Conservation (phyloP, 305 asterid species). For the Plantago coronopus region DNA sequence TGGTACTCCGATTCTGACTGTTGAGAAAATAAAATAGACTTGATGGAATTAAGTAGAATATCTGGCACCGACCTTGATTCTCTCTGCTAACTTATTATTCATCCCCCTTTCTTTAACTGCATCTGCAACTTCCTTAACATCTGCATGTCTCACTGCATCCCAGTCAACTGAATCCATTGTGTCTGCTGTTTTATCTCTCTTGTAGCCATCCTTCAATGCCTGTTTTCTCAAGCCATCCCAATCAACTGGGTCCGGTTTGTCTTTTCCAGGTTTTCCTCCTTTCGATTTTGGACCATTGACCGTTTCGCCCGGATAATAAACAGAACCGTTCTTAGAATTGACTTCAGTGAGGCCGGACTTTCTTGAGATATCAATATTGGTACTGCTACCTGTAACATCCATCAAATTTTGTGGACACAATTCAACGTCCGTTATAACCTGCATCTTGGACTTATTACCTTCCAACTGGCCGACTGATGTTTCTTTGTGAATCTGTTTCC, state of each 20-base stretch:
- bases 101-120: constrained; percentile 93
- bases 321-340: constrained; percentile 34
- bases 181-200: constrained; percentile 50
- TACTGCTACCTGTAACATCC: constrained; percentile 49
- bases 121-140: constrained; percentile 74
- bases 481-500: constrained; percentile 28
- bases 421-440: constrained; percentile 33
- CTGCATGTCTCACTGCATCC: constrained; percentile 87
- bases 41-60: constrained; percentile 19
- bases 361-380: constrained; percentile 36
- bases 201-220: constrained; percentile 40
- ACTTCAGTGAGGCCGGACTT: constrained; percentile 41
- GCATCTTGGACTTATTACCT: constrained; percentile 33
- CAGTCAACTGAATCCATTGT: constrained; percentile 88
- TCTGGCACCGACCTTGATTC: constrained; percentile 66
- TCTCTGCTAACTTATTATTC: constrained; percentile 90
- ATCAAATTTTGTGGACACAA: constrained; percentile 30
- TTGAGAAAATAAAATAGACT: constrained; percentile 12
- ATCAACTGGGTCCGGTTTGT: constrained; percentile 50
- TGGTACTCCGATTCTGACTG: constrained; percentile 1
- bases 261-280: constrained; percentile 44
- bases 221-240: constrained; percentile 81
- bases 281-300: constrained; percentile 43
- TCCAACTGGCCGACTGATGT: constrained; percentile 27
- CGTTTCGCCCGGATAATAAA: constrained; percentile 30